Evolutionary conservation across 2,329 filamentous ascomycete genomes (phyloP), one percentile per base, ranked within the genome.

Genomic region (Sarocladiaceae sp.): DNA sequence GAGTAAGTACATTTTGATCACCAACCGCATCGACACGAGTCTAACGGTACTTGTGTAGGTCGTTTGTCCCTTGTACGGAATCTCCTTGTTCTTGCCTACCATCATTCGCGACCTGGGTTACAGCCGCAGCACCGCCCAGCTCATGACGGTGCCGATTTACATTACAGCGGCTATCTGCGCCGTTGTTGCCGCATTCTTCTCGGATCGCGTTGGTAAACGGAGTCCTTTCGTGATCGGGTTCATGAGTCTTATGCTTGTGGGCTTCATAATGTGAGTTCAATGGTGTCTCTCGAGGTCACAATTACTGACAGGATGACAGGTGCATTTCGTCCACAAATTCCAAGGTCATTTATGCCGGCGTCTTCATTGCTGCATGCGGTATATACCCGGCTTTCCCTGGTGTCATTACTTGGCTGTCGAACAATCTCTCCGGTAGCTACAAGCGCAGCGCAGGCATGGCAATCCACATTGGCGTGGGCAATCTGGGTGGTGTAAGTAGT

Each of bases 381-480:
- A 91, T 94, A 52, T 94, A 93, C 58, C 88, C 90, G 0, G 84
- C 82, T 25, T 87, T 94, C 53, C 74, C 88, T 0, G 92, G 92
- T 51, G 86, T 87, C 1, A 87, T 95, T 49, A 77, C 86, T 0
- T 95, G 90, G 90, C 72, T 84, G 0, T 80, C 81, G 29, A 95
- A 94, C 65, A 95, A 95, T 55, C 76, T 88, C 11, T 83, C 92
- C 52, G 75, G 76, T 0, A 74, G 70, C 42, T 77, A 76, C 65
- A 95, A 95, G 66, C 74, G 83, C 4, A 77, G 77, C 8, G 78
- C 76, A 0, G 83, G 82, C 2, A 86, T 86, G 77, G 84, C 82
- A 0, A 68, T 87, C 12, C 80, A 84, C 37, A 84, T 87, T 48
- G 79, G 79, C 0, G 58, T 82, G 13, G 83, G 83, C 0, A 86